These are phyloP conservation scores for Ceratocystiopsis brevicomis DNA, from an alignment of 2,329 filamentous ascomycete genomes.

Conservation along the genomic window DNA sequence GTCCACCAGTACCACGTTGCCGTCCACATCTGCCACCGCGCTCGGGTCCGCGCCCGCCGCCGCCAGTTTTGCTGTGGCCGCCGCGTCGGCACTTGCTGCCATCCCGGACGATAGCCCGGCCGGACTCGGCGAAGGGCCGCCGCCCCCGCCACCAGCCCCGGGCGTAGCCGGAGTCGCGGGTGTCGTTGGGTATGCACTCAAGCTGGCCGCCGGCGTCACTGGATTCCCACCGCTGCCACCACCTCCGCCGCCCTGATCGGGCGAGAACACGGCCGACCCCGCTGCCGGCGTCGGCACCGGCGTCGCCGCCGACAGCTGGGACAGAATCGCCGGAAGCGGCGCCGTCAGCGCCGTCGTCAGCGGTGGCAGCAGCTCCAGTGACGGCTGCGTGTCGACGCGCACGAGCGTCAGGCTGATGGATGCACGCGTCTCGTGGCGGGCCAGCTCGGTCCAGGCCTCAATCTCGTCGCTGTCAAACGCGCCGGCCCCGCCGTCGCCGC, in stretches of 20 bases:
- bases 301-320: conserved; percentile 20
- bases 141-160: neutral
- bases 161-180: conserved; percentile 9
- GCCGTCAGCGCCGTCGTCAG: conserved; percentile 27
- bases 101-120: no score
- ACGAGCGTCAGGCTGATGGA: conserved; percentile 38
- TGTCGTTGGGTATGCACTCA: conserved; percentile 5
- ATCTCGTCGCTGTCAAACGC: conserved; percentile 29
- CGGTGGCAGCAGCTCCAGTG: conserved; percentile 42
- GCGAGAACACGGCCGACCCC: conserved; percentile 33
- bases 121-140: neutral
- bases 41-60: conserved; percentile 17
- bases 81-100: conserved; percentile 19
- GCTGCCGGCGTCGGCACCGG: conserved; percentile 51
- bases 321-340: conserved; percentile 24
- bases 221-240: conserved; percentile 13
- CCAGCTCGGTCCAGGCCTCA: conserved; percentile 36
- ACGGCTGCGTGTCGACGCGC: conserved; percentile 45
- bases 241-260: conserved; percentile 36
- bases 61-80: conserved; percentile 9
- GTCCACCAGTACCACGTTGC: conserved; percentile 53
- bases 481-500: conserved; percentile 43
- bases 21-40: conserved; percentile 19
- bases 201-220: conserved; percentile 20
- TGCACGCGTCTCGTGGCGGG: conserved; percentile 30